Evolutionary conservation across 768 basidiomycete species (phyloP).

Genomic region (Gyrodon lividus): DNA sequence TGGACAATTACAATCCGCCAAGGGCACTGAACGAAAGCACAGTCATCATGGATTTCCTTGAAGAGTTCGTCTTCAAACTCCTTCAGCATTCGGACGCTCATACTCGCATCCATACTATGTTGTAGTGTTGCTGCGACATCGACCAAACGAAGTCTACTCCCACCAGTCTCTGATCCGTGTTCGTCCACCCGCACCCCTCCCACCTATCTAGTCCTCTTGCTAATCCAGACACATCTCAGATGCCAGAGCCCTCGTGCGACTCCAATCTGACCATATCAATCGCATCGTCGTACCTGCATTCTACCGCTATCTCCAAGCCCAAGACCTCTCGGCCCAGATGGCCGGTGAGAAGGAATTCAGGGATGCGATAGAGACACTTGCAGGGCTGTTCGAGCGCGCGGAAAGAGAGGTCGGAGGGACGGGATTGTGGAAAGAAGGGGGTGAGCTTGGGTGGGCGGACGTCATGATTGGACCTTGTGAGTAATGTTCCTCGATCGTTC

Average conservation of each 20-base stretch:
- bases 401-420: slow-evolving; percentile 48
- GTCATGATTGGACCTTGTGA: slow-evolving; percentile 71
- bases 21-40: slow-evolving; percentile 75
- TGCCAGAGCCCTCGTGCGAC: slow-evolving; percentile 62
- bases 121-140: slow-evolving; percentile 49
- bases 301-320: slow-evolving; percentile 74
- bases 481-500: slow-evolving; percentile 19
- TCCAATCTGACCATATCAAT: slow-evolving; percentile 68
- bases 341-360: slow-evolving; percentile 53
- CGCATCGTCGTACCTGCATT: slow-evolving; percentile 67
- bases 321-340: slow-evolving; percentile 53
- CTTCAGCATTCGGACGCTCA: not conserved
- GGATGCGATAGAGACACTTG: slow-evolving; percentile 48
- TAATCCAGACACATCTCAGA: slow-evolving; percentile 37
- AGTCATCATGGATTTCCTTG: slow-evolving; percentile 74
- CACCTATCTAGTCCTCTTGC: not conserved
- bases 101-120: not conserved
- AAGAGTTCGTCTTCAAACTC: slow-evolving; percentile 51
- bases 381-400: slow-evolving; percentile 50
- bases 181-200: slow-evolving; percentile 14
- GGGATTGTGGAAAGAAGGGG: slow-evolving; percentile 61
- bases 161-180: slow-evolving; percentile 61
- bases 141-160: slow-evolving; percentile 53
- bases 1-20: slow-evolving; percentile 54
- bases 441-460: slow-evolving; percentile 60